A percentile compares a stretch with the other conserved stretches of the same genome.
phyloP scores from a whole-genome alignment of 805 yeast genomes.

The Hemisphaericaspora nanyangensis region DNA sequence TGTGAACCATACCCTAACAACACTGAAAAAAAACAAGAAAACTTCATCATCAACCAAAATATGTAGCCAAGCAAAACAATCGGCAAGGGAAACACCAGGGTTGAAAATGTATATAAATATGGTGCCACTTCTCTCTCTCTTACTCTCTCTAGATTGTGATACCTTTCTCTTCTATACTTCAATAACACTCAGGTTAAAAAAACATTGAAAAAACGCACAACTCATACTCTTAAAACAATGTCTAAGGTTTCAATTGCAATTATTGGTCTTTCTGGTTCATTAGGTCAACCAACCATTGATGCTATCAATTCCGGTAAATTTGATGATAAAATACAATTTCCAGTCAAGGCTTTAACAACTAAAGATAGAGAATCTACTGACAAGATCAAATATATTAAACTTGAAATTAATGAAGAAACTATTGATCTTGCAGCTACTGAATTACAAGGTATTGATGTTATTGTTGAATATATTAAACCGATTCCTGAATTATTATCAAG shows the following conservation, averaged over 20 bases:
- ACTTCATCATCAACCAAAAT: no score
- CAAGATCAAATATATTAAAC: conserved; percentile 36
- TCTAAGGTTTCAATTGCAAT: conserved; percentile 40
- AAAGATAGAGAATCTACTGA: conserved; percentile 33
- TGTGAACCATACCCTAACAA: no score
- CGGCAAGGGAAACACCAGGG: no score
- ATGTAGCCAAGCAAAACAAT: no score
- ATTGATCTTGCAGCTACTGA: conserved; percentile 20
- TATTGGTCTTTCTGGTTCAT: conserved; percentile 48
- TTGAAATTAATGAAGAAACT: conserved; percentile 13
- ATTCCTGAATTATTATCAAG: conserved; percentile 25
- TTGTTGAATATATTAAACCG: conserved; percentile 42
- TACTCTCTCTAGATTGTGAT: no score
- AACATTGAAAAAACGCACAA: no score
- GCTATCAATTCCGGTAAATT: conserved; percentile 45
- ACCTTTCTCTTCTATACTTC: no score
- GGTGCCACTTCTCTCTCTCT: no score
- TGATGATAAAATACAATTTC: conserved; percentile 37
- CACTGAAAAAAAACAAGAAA: no score
- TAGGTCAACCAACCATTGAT: conserved; percentile 46
- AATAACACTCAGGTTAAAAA: no score
- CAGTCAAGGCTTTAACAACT: conserved; percentile 51
- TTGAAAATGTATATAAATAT: no score
- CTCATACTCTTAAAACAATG: conserved; percentile 5
- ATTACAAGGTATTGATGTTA: conserved; percentile 29